Percentiles rank a stretch among this genome's conserved stretches.
phyloP scores from a whole-genome alignment of 768 basidiomycete genomes.

The Mycena galericulata region DNA sequence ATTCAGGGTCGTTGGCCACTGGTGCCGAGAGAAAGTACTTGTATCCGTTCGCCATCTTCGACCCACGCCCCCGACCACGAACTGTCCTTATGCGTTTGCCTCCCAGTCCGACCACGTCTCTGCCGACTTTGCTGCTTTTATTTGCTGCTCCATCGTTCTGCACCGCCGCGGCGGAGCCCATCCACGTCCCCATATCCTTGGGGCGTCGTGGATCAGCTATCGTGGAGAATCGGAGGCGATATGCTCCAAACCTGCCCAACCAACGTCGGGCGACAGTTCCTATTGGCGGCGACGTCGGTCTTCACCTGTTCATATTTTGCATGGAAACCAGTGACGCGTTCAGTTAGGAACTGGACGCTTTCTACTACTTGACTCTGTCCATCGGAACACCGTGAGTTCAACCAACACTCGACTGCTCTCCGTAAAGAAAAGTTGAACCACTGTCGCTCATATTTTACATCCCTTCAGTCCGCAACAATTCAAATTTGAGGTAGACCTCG shows the following conservation, averaged over 20 bases:
- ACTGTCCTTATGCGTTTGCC: too few species aligned
- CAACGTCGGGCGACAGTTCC: slow-evolving; percentile 10
- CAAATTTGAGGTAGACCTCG: neutral
- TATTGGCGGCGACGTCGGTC: slow-evolving; percentile 10
- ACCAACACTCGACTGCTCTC: neutral
- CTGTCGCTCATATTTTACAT: slow-evolving; percentile 2
- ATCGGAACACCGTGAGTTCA: slow-evolving; percentile 19
- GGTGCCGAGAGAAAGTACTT: too few species aligned
- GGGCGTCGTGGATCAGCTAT: slow-evolving; percentile 13
- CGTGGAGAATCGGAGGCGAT: slow-evolving; percentile 14
- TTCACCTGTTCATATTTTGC: neutral
- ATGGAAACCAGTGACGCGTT: slow-evolving; percentile 13
- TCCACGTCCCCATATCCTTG: slow-evolving; percentile 11
- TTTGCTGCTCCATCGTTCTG: slow-evolving; percentile 13
- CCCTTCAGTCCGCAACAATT: neutral
- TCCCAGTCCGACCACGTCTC: neutral
- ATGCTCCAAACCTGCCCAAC: slow-evolving; percentile 8
- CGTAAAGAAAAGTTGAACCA: neutral
- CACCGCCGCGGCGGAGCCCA: slow-evolving; percentile 17
- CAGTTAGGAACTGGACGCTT: neutral
- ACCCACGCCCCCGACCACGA: too few species aligned
- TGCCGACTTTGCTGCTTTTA: slow-evolving; percentile 7
- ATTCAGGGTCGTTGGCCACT: too few species aligned
- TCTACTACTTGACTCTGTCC: slow-evolving; percentile 5
- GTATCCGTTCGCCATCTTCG: too few species aligned